Evolutionary conservation across 192 early-diverging fungal genomes (phyloP), one percentile per base, ranked within the genome.

Genomic region (Backusella parvicylindrica): DNA sequence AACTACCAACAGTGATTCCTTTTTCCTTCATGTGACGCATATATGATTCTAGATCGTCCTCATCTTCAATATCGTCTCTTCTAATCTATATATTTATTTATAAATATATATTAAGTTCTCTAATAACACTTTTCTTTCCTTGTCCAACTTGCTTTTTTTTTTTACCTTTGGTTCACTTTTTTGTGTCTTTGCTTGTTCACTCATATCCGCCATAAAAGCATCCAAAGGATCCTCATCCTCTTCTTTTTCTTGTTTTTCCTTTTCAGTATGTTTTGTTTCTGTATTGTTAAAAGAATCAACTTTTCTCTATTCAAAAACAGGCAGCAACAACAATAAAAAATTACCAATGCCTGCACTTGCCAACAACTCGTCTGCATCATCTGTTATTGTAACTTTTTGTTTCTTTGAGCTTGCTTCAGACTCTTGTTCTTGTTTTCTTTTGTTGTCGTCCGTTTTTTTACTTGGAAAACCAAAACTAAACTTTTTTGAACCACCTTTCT

Each of bases 151-250:
- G 32, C 36, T 40, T 26, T 41, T 30, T 26, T 41, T 30, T 11
- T 9, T 31, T 72, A 86, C 75, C 66, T 86, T 77, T 35, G 85
- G 81, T 63, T 87, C 86, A 30, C 75, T 73, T 30, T 77, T 84
- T 40, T 85, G 78, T 60, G 83, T 64, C 23, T 83, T 77, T 8
- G 85, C 88, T 63, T 88, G 83, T 13, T 82, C 81, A 71, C 84
- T 84, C 70, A 94, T 91, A 49, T 83, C 87, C 0, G 91, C 86
- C 94, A 95, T 95, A 80, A 94, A 95, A 18, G 93, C 92, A 71
- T 95, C 94, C 47, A 95, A 78, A 16, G 91, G 91, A 84, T 95
- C 94, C 11, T 91, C 88, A 5, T 89, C 87, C 5, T 84, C 82
- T 0, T 83, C 82, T 6, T 71, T 70, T 32, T 64, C 9, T 66